These are phyloP conservation scores for Kodamaea plutei DNA, from an alignment of 1,139 yeast genomes.

Conservation along the genomic window DNA sequence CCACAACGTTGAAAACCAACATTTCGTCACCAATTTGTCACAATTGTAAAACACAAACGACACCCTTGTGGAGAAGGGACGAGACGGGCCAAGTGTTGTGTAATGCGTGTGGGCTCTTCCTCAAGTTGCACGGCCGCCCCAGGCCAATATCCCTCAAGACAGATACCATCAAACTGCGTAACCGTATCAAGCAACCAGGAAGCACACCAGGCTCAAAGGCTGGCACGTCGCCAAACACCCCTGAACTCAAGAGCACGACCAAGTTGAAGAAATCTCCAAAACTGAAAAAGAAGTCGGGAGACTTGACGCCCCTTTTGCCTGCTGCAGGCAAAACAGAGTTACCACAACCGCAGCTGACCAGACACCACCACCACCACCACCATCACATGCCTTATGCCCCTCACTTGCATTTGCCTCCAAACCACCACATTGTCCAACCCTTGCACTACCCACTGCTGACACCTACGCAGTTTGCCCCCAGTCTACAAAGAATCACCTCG, in stretches of 20 bases:
- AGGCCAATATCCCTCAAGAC: constrained; percentile 89
- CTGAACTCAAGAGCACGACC: constrained; percentile 43
- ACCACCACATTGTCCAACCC: constrained; percentile 42
- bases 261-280: constrained; percentile 32
- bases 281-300: constrained; percentile 21
- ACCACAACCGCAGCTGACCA: constrained; percentile 13
- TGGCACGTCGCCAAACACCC: constrained; percentile 37
- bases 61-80: constrained; percentile 94
- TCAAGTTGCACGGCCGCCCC: constrained; percentile 88
- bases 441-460: constrained; percentile 66
- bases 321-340: constrained; percentile 11
- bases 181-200: constrained; percentile 54
- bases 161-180: constrained; percentile 86
- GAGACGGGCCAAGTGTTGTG: constrained; percentile 91
- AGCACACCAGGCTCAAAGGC: constrained; percentile 9
- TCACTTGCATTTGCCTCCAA: constrained; percentile 8
- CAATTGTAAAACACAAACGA: constrained; percentile 86
- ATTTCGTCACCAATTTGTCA: constrained; percentile 72
- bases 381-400: constrained; percentile 23
- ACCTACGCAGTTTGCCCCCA: constrained; percentile 68
- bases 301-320: constrained; percentile 32
- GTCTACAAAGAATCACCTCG: constrained; percentile 58
- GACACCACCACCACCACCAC: constrained; percentile 21
- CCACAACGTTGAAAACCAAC: constrained; percentile 45
- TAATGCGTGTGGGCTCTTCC: constrained; percentile 90